Evolutionary conservation across 352 stramenopile species (phyloP), one percentile per base, ranked within the genome.

Genomic region (Phytopythium vexans): DNA sequence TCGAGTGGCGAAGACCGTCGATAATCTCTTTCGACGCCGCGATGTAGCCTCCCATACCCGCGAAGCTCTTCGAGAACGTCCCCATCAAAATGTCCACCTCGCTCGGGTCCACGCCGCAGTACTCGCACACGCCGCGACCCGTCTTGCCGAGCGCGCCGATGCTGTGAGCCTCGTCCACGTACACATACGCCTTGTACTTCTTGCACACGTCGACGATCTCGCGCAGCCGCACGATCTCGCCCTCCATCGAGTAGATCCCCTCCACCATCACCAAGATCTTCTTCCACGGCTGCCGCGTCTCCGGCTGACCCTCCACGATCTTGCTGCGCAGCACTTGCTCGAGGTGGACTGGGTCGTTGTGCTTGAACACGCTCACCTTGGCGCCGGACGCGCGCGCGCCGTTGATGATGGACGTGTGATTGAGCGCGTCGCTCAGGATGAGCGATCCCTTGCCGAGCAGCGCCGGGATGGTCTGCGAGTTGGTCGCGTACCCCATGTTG

Each of bases 401-500:
- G 61, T 98, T 99, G 3, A 99, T 96, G 66, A 99, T 99, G 37
- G 92, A 99, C 32, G 94, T 98, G 77, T 99, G 97, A 79, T 99
- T 99, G 12, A 99, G 83, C 41, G 90, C 91, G 69, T 99, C 97
- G 60, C 85, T 97, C 14, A 99, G 74, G 55, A 99, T 92, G 32
- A 99, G 77, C 60, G 96, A 88, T 32, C 95, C 94, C 48, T 91
- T 88, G 57, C 82, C 79, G 53, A 98, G 91, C 8, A 99, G 76
- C 32, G 96, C 92, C 0, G 96, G 96, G 61, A 99, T 98, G 7
- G 91, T 97, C 5, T 96, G 98, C 40, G 91, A 78, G 68, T 99
- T 99, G 36, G 97, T 99, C 46, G 94, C 98, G 70, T 99, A 99
- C 39, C 97, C 97, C 95, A 99, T 99, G 72, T 98, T 99, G 67